Evolutionary conservation across 371 early-diverging fungal genomes (phyloP).

Genomic region (Mortierella sp.): DNA sequence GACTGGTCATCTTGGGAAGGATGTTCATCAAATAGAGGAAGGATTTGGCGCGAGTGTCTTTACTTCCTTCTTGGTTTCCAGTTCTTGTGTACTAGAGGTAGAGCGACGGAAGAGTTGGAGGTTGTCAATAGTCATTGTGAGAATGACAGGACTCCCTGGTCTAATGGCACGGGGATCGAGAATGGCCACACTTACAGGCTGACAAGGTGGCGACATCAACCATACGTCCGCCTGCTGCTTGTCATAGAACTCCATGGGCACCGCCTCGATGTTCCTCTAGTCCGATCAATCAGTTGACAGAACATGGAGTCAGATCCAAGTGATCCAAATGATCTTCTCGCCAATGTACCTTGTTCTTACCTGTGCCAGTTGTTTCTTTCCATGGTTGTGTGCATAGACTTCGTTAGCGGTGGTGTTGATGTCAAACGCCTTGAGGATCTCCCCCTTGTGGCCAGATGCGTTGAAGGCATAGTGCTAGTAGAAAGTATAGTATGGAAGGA

Average conservation of each 20-base stretch:
- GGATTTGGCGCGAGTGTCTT: constrained; percentile 77
- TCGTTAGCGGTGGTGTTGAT: constrained; percentile 83
- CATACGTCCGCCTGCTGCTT: constrained; percentile 76
- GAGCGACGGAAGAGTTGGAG: not conserved
- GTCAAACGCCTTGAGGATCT: constrained; percentile 81
- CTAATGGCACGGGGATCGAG: not conserved
- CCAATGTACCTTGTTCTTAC: constrained; percentile 25
- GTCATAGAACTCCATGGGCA: constrained; percentile 69
- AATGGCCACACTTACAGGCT: constrained; percentile 59
- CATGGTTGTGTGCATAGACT: constrained; percentile 83
- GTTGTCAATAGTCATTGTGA: too few species aligned
- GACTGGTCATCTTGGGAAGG: constrained; percentile 61
- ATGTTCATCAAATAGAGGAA: constrained; percentile 73
- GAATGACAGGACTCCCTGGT: too few species aligned
- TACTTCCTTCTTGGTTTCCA: constrained; percentile 78
- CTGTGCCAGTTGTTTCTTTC: constrained; percentile 70
- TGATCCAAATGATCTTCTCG: too few species aligned
- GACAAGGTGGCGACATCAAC: constrained; percentile 90
- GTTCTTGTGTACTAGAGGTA: constrained; percentile 73
- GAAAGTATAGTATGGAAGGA: not conserved
- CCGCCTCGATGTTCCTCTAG: constrained; percentile 76
- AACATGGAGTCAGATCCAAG: too few species aligned
- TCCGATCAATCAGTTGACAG: not conserved
- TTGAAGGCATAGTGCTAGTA: constrained; percentile 77
- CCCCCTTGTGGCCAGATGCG: constrained; percentile 63